A percentile compares a stretch with the other conserved stretches of the same genome.
phyloP scores from a whole-genome alignment of 805 yeast genomes.

The Saturnispora gosingensis region DNA sequence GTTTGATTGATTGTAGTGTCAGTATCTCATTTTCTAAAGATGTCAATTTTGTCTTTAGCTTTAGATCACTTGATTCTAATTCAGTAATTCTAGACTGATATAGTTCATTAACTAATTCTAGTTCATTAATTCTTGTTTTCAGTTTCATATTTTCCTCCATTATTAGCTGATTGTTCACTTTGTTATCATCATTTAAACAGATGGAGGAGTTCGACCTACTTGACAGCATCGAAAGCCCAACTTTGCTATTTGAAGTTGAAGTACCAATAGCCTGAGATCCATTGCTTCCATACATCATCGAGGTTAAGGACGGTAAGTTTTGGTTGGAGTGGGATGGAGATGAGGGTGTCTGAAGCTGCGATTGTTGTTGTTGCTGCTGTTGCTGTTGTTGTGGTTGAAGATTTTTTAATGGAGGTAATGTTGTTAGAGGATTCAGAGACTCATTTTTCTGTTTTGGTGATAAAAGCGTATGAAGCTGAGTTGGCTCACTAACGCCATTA shows the following conservation, averaged over 20 bases:
- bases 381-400: conserved; percentile 8
- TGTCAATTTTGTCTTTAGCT: conserved; percentile 38
- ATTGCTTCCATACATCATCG: neutral
- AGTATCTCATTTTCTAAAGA: neutral
- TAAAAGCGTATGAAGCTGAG: conserved; percentile 11
- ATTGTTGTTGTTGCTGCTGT: conserved; percentile 14
- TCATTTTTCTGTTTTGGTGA: conserved; percentile 10
- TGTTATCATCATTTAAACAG: neutral
- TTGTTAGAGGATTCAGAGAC: neutral
- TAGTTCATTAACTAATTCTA: conserved; percentile 84
- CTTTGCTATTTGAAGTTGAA: neutral
- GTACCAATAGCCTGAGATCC: neutral
- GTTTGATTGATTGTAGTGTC: neutral
- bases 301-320: conserved; percentile 10
- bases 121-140: conserved; percentile 73
- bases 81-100: conserved; percentile 77
- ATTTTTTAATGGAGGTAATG: conserved; percentile 7
- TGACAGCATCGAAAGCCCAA: neutral
- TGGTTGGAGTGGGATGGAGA: neutral
- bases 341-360: conserved; percentile 6
- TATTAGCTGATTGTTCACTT: neutral
- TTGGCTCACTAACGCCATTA: conserved; percentile 5
- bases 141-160: conserved; percentile 28
- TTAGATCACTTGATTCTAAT: conserved; percentile 60
- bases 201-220: neutral